phyloP scores from a whole-genome alignment of 2,329 filamentous ascomycete species.

The Neopestalotiopsis sp. region DNA sequence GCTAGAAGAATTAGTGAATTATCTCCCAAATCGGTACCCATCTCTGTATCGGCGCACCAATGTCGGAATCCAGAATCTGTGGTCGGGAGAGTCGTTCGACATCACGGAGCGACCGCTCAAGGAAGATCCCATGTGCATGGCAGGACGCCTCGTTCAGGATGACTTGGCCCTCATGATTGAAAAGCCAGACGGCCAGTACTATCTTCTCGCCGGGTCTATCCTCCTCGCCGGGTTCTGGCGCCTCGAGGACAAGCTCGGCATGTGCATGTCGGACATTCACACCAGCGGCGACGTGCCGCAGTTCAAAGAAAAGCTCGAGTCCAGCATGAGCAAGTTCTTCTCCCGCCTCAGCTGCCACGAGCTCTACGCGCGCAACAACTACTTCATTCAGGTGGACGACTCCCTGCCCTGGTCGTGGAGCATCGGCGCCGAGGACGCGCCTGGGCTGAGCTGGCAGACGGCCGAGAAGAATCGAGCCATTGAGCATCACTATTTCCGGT shows the following conservation, averaged over 20 bases:
- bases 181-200: constrained; percentile 76
- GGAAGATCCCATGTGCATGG: constrained; percentile 81
- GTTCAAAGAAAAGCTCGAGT: constrained; percentile 40
- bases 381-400: constrained; percentile 88
- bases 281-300: constrained; percentile 71
- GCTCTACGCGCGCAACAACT: constrained; percentile 74
- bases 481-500: constrained; percentile 77
- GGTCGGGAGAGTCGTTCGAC: constrained; percentile 76
- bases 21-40: constrained; percentile 79
- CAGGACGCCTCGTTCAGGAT: constrained; percentile 77
- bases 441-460: constrained; percentile 72
- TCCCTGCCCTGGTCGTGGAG: constrained; percentile 75
- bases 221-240: constrained; percentile 85
- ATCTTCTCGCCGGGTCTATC: constrained; percentile 77
- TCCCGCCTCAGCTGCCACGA: constrained; percentile 71
- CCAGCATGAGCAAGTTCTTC: constrained; percentile 66
- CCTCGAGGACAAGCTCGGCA: constrained; percentile 79
- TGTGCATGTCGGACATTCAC: constrained; percentile 81
- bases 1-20: constrained; percentile 73
- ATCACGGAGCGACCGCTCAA: constrained; percentile 65
- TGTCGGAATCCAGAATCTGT: constrained; percentile 72
- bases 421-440: constrained; percentile 75
- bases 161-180: constrained; percentile 88
- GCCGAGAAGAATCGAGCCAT: constrained; percentile 77
- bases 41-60: constrained; percentile 68